Conservation (phyloP, 202 grass and related monocot genomes). For the Zizania palustris region DNA sequence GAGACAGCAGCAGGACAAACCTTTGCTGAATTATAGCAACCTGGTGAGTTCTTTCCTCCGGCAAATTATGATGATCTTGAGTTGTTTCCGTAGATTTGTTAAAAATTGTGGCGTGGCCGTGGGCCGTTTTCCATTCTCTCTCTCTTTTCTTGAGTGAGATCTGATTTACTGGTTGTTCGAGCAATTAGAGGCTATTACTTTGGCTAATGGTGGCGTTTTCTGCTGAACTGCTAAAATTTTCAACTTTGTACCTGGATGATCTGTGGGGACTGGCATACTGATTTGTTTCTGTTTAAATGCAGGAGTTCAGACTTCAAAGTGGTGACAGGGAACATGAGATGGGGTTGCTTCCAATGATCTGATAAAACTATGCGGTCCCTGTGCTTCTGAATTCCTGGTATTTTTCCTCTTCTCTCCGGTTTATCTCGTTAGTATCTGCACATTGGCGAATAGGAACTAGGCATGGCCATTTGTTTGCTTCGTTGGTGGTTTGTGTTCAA, state of each 20-base stretch:
- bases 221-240: constrained; percentile 8
- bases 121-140: too few relatives aligned
- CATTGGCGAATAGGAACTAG: neutral
- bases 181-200: neutral
- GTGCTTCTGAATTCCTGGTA: constrained; percentile 25
- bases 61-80: constrained; percentile 11
- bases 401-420: neutral
- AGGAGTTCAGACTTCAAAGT: constrained; percentile 8
- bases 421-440: constrained; percentile 6
- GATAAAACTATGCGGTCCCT: neutral
- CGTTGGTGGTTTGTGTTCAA: too few relatives aligned
- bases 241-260: constrained; percentile 16
- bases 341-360: constrained; percentile 28
- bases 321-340: constrained; percentile 10
- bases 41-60: neutral
- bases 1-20: neutral
- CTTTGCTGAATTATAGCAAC: neutral
- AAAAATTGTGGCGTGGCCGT: neutral
- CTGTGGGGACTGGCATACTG: constrained; percentile 39
- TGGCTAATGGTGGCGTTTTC: neutral
- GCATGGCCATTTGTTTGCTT: neutral
- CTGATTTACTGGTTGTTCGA: constrained; percentile 2
- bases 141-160: too few relatives aligned
- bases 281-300: constrained; percentile 26
- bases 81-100: neutral